A percentile compares a stretch with the other conserved stretches of the same genome.
phyloP scores from a whole-genome alignment of 2,329 filamentous ascomycete species.

The Nannizziopsis barbatae region DNA sequence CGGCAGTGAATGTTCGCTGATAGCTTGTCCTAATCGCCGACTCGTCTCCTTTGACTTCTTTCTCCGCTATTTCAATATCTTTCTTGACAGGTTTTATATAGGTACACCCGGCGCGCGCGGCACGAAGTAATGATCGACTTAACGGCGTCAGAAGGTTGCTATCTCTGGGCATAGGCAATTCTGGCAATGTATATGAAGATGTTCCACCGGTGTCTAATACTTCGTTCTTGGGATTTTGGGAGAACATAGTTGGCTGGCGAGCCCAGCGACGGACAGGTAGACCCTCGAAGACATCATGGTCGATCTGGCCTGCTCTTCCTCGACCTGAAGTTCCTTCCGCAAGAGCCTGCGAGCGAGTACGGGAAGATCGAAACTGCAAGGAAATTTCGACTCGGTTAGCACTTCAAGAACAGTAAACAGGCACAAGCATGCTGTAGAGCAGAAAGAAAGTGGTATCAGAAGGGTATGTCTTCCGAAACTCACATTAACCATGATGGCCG shows the following conservation, averaged over 20 bases:
- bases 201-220: constrained; percentile 31
- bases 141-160: constrained; percentile 64
- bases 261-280: constrained; percentile 87
- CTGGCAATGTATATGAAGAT: constrained; percentile 42
- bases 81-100: constrained; percentile 57
- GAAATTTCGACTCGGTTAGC: no score
- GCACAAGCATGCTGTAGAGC: no score
- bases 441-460: no score
- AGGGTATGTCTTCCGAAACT: no score
- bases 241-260: constrained; percentile 56
- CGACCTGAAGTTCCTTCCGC: constrained; percentile 37
- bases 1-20: constrained; percentile 42
- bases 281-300: constrained; percentile 59
- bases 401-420: no score
- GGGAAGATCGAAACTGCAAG: constrained; percentile 44
- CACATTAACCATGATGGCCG: no score
- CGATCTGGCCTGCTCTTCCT: constrained; percentile 40
- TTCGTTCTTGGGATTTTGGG: constrained; percentile 55
- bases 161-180: constrained; percentile 82
- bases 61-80: constrained; percentile 28
- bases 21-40: constrained; percentile 20
- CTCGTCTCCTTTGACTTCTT: constrained; percentile 27
- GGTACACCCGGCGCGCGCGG: constrained; percentile 63
- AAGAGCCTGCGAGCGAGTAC: constrained; percentile 42
- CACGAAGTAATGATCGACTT: constrained; percentile 70